Conservation (phyloP, 1,284 basidiomycete species). For the Moesziomyces globuligerus region DNA sequence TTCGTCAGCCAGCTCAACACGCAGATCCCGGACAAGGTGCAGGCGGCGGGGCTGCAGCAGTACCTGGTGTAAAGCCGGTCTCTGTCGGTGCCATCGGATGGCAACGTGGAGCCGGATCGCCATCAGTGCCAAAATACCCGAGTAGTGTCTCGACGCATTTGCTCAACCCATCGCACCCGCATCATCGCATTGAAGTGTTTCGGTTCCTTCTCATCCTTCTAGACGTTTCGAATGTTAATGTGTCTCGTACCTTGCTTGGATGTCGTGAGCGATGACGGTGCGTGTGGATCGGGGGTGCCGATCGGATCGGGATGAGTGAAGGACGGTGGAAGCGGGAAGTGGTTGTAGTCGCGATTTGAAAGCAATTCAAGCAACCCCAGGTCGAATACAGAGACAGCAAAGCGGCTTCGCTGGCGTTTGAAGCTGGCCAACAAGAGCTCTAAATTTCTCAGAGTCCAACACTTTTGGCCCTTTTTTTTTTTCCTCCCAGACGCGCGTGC, state of each 20-base stretch:
- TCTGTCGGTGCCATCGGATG: no score
- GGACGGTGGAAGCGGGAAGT: no score
- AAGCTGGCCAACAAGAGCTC: no score
- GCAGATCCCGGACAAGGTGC: constrained; percentile 79
- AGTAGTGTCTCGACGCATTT: constrained; percentile 49
- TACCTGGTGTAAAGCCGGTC: constrained; percentile 67
- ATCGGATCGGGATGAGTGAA: neutral
- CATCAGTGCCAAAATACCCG: constrained; percentile 43
- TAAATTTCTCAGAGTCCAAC: no score
- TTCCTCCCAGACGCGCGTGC: no score
- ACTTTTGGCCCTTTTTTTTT: no score
- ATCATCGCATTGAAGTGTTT: constrained; percentile 17
- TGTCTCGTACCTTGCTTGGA: constrained; percentile 3
- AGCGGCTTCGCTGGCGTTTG: no score
- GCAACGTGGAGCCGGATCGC: no score
- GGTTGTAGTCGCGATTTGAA: no score
- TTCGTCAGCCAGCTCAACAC: constrained; percentile 80
- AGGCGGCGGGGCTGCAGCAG: constrained; percentile 75
- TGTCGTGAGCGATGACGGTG: neutral
- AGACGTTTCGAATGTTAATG: constrained; percentile 36
- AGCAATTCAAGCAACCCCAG: no score
- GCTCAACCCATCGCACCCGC: constrained; percentile 26
- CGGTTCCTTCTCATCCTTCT: neutral
- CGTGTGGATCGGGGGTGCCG: no score
- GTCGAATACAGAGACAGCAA: no score